Evolutionary conservation across 2,329 filamentous ascomycete species (phyloP).

Genomic region (Penicillium sp.): DNA sequence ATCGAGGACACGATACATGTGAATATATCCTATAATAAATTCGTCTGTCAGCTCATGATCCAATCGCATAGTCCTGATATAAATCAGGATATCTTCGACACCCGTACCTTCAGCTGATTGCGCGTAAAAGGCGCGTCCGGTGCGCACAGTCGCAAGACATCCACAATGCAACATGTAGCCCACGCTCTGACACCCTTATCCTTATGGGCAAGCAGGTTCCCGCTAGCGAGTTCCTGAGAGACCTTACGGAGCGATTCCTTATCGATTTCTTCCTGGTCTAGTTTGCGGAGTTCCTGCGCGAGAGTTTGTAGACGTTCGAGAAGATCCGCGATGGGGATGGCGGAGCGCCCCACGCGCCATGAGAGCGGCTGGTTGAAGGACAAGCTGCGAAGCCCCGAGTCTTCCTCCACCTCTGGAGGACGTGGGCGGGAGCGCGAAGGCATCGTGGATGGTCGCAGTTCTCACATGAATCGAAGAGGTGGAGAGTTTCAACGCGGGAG

Average conservation of each 20-base stretch:
- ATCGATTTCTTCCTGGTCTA: slow-evolving; percentile 83
- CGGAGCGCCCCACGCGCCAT: slow-evolving; percentile 79
- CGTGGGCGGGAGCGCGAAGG: slow-evolving; percentile 44
- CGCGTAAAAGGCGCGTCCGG: slow-evolving; percentile 91
- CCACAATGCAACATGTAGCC: slow-evolving; percentile 82
- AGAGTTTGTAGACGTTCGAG: slow-evolving; percentile 75
- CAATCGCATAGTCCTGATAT: slow-evolving; percentile 2
- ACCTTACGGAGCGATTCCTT: slow-evolving; percentile 78
- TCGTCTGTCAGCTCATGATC: background rate
- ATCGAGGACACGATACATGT: slow-evolving; percentile 79
- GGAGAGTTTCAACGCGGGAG: slow-evolving; percentile 18
- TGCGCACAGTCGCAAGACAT: slow-evolving; percentile 87
- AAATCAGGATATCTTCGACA: slow-evolving; percentile 17
- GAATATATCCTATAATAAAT: slow-evolving; percentile 85
- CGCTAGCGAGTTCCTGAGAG: slow-evolving; percentile 76
- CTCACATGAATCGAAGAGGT: slow-evolving; percentile 23
- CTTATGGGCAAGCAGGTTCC: slow-evolving; percentile 82
- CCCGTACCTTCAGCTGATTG: slow-evolving; percentile 76
- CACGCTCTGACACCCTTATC: slow-evolving; percentile 90
- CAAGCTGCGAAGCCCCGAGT: slow-evolving; percentile 49
- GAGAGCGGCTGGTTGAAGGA: slow-evolving; percentile 81
- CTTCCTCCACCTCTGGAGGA: slow-evolving; percentile 36
- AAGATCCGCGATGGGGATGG: slow-evolving; percentile 78
- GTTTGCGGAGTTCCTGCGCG: slow-evolving; percentile 73
- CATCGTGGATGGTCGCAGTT: slow-evolving; percentile 32